phyloP scores from a whole-genome alignment of 148 eudicot species.

The Chenopodium quinoa region DNA sequence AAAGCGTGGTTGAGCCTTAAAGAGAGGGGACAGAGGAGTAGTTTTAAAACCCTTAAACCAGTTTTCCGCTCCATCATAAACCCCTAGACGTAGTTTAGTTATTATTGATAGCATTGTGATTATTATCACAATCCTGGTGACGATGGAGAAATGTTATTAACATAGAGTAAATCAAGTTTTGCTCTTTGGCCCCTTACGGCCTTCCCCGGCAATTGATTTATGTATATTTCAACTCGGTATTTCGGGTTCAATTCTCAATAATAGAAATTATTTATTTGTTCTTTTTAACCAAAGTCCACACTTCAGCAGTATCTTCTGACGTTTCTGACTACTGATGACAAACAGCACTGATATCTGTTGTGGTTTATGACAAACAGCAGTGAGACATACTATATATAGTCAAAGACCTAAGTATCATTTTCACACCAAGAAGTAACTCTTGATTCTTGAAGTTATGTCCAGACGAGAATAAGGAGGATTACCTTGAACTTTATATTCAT shows the following conservation, averaged over 20 bases:
- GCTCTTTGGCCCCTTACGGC: constrained; percentile 26
- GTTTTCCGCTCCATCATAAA: neutral
- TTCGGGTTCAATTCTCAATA: constrained; percentile 26
- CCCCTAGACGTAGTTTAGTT: neutral
- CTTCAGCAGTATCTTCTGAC: neutral
- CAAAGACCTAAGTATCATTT: no score
- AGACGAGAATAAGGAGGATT: neutral
- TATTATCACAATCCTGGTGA: constrained; percentile 37
- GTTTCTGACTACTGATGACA: neutral
- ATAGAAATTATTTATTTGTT: constrained; percentile 30
- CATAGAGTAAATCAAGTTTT: constrained; percentile 28
- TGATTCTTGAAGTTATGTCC: neutral
- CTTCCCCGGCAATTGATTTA: constrained; percentile 10
- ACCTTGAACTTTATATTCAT: neutral
- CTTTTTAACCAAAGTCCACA: neutral
- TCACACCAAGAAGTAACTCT: neutral
- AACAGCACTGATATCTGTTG: no score
- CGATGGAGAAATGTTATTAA: constrained; percentile 7
- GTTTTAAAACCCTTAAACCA: neutral
- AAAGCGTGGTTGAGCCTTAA: constrained; percentile 12
- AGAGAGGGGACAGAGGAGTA: neutral
- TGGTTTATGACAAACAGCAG: no score
- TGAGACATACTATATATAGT: no score
- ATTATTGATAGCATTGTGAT: neutral
- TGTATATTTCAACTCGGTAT: constrained; percentile 34